Evolutionary conservation across 352 stramenopile species (phyloP).

Genomic region (Globisporangium megalacanthum): DNA sequence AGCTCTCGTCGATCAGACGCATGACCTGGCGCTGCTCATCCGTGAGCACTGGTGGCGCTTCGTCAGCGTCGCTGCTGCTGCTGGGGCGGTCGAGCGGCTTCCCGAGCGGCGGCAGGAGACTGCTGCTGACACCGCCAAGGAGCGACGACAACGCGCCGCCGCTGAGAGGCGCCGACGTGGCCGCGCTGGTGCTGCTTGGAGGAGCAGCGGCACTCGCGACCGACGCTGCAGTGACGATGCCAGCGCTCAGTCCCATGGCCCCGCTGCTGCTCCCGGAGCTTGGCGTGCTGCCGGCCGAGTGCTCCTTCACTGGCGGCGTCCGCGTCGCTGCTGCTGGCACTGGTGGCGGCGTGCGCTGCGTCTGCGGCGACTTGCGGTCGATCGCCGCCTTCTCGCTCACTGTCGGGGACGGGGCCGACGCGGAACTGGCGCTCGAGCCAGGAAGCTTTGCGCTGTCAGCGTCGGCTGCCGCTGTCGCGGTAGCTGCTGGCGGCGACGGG

Average conservation of each 20-base stretch:
- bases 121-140: conserved; percentile 7
- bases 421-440: conserved; percentile 13
- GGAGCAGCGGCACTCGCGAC: conserved; percentile 2
- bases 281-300: conserved; percentile 12
- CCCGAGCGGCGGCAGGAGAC: conserved; percentile 2
- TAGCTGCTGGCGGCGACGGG: conserved; percentile 17
- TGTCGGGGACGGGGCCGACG: conserved; percentile 30
- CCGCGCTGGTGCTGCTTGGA: background rate
- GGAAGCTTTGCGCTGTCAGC: conserved; percentile 4
- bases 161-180: background rate
- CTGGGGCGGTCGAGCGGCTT: conserved; percentile 8
- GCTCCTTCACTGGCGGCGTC: conserved; percentile 16
- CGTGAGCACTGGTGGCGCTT: conserved; percentile 48
- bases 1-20: conserved; percentile 83
- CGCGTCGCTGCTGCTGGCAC: conserved; percentile 1
- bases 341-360: conserved; percentile 12
- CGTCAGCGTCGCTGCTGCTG: conserved; percentile 8
- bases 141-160: conserved; percentile 7
- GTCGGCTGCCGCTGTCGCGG: background rate
- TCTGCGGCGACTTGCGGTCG: conserved; percentile 12
- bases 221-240: conserved; percentile 10
- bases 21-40: conserved; percentile 80
- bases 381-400: conserved; percentile 17
- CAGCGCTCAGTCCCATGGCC: background rate
- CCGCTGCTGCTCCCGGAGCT: conserved; percentile 9